Base-by-base conservation (phyloP, 2,329 filamentous ascomycete genomes). In the Ophiostoma australiae region DNA sequence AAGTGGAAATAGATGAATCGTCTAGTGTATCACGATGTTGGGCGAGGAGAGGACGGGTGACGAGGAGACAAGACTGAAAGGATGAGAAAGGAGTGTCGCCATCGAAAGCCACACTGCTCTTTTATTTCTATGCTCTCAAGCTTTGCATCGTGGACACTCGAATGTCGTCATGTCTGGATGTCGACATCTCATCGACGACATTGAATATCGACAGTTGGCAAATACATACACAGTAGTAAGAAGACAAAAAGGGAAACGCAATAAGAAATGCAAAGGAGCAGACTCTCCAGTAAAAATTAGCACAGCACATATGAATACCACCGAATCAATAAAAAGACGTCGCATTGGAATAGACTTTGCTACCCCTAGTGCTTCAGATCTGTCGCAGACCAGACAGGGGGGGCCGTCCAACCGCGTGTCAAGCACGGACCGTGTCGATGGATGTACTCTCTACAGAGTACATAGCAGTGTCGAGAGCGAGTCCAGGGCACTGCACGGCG, bases 381-480 rank as follows among this genome's bases (percentile, higher is more conserved):
- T 82, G 82, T 84, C 80, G 78, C 82, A 84, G 79, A 76, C 80
- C 79, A 80, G 81, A 75, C 31, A 15, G 39, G 33, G 66, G 66
- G 55, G 17, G 15, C n/a, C 37, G 11, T 67, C 52, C 23, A 63
- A 31, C 67, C 68, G 48, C 58, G 72, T 70, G 72, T 74, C 75
- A 73, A 74, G 74, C 65, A 48, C 66, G 23, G 66, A 27, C 66
- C 66, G 31, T 31, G 13, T 10, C 52, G 48, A 20, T 31, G 27
- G 4, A 48, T 48, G 44, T 48, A 48, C 20, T 48, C 15, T n/a
- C n/a, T n/a, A n/a, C n/a, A n/a, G n/a, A n/a, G n/a, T n/a, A n/a
- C n/a, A n/a, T n/a, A n/a, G n/a, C n/a, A n/a, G 27, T 31, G 27
- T 31, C 27, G 27, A 31, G 3, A 31, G 27, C 27, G 3, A 31